phyloP scores from a whole-genome alignment of 2,329 filamentous ascomycete species.

The Cercospora zeae-maydis region DNA sequence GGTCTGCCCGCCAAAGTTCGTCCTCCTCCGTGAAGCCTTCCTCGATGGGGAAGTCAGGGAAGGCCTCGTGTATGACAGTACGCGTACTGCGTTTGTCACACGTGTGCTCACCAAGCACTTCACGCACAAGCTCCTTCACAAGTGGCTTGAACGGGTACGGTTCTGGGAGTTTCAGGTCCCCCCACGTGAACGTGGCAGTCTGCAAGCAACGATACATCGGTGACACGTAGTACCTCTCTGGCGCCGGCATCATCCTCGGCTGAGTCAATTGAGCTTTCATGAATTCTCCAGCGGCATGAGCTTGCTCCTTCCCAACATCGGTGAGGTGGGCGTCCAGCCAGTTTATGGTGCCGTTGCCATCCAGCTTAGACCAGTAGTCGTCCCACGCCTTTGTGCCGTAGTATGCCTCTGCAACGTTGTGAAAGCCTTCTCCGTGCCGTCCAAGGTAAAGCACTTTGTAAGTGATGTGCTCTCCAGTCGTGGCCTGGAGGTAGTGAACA shows the following conservation, averaged over 20 bases:
- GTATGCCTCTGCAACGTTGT: slow-evolving; percentile 61
- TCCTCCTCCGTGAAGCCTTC: slow-evolving; percentile 59
- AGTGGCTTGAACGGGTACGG: slow-evolving; percentile 54
- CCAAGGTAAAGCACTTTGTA: slow-evolving; percentile 68
- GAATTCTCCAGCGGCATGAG: slow-evolving; percentile 56
- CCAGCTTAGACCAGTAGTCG: slow-evolving; percentile 60
- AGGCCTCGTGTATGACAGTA: slow-evolving; percentile 51
- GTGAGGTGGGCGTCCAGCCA: slow-evolving; percentile 66
- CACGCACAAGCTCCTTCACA: slow-evolving; percentile 62
- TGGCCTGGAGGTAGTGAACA: slow-evolving; percentile 52
- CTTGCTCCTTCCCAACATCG: slow-evolving; percentile 54
- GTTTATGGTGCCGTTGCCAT: slow-evolving; percentile 59
- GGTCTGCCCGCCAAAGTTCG: slow-evolving; percentile 43
- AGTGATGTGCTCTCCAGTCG: slow-evolving; percentile 41
- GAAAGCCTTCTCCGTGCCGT: slow-evolving; percentile 65
- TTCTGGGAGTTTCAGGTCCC: slow-evolving; percentile 50
- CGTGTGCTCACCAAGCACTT: slow-evolving; percentile 65
- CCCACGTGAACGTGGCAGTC: slow-evolving; percentile 62
- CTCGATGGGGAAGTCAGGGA: slow-evolving; percentile 58
- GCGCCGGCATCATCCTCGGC: slow-evolving; percentile 51
- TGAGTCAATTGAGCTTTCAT: slow-evolving; percentile 54
- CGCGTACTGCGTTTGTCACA: slow-evolving; percentile 61
- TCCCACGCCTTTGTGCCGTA: slow-evolving; percentile 70
- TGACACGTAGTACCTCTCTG: slow-evolving; percentile 62
- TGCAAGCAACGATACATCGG: slow-evolving; percentile 61